Base-by-base conservation (phyloP, 2,329 filamentous ascomycete genomes). In the Trichocomaceae sp. region DNA sequence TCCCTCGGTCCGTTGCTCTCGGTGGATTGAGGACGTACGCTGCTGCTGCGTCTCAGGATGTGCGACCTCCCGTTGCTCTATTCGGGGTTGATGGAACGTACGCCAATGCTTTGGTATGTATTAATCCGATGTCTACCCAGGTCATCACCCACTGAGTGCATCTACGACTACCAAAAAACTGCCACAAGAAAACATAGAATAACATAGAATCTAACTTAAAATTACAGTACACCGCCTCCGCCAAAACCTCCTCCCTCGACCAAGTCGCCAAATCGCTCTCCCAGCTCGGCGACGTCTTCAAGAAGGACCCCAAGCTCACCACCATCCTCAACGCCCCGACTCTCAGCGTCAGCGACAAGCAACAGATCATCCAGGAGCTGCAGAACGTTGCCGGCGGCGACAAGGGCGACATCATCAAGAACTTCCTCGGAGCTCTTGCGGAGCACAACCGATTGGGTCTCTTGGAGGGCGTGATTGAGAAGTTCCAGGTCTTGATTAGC, bases 41-140 rank as follows among this genome's bases (percentile, higher is more conserved):
- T 67, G 55, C 55, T 50, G 79, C 82, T 68, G 44, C 50, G 22
- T 79, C 82, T 68, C 77, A 83, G 72, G 83, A 85, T 59, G 77
- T 84, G 74, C 91, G 88, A 81, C 85, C 92, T 67, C 93, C 93
- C 64, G 81, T 96, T 72, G 83, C 91, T 67, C 83, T 99, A 70
- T 99, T 90, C 77, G 93, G 93, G 67, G 79, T 99, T 71, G 93
- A 97, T 77, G 93, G 93, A 76, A 97, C 92, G 73, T 99, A 99
- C 79, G 93, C 93, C 74, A 90, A 87, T 79, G 93, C 93, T 79
- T 83, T 99, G 85, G 93, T 99, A 92, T 75, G 89, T 73, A 29
- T 2, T 5, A 10, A 47, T n/a, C n/a, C n/a, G n/a, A n/a, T n/a
- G n/a, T n/a, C n/a, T n/a, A n/a, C n/a, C n/a, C n/a, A n/a, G n/a